Base-by-base conservation (phyloP, 164 flowering plant genomes). In the Stephania japonica region DNA sequence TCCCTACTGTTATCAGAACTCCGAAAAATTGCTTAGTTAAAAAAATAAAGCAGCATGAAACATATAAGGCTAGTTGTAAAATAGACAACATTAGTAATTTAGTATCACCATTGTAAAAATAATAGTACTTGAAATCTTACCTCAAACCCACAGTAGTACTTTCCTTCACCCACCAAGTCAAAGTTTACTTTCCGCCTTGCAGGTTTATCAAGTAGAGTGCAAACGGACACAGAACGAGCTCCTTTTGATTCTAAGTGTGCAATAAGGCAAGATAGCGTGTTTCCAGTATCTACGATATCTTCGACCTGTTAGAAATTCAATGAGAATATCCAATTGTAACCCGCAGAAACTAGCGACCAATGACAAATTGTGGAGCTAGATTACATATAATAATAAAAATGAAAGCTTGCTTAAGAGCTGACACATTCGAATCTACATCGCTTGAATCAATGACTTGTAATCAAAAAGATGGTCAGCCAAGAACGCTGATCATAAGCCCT, bases 241-340 rank as follows among this genome's bases (percentile, higher is more conserved):
- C 97, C 98, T 81, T 87, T 87, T 42, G 84, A 75, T 79, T 84
- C 78, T 82, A 95, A 70, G 80, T 90, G 86, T 26, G 84, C 72
- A 75, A 91, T 86, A 21, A 92, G 86, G 72, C 85, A 74, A 11
- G 88, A 83, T 67, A 95, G 70, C 23, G 99, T 95, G 81, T 61
- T 79, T 72, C 99, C 99, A 1, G 97, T 90, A 78, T 95, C 99
- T 49, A 94, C 93, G 76, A 95, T 95, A 76, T 95, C 99, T 81
- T 95, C 99, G 72, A 95, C 94, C 98, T 91, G 70, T 56, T 49
- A 64, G 10, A 70, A 4, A 75, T 71, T 56, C 11, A 21, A 62
- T 69, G 21, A 49, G 11, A 10, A 71, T 67, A 65, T n/a, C 53
- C 18, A 53, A 13, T 4, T 16, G 18, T 1, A 53, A 53, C 14